These are phyloP conservation scores for Akanthomyces dipterigenus DNA, from an alignment of 2,329 filamentous ascomycete genomes.

Conservation along the genomic window DNA sequence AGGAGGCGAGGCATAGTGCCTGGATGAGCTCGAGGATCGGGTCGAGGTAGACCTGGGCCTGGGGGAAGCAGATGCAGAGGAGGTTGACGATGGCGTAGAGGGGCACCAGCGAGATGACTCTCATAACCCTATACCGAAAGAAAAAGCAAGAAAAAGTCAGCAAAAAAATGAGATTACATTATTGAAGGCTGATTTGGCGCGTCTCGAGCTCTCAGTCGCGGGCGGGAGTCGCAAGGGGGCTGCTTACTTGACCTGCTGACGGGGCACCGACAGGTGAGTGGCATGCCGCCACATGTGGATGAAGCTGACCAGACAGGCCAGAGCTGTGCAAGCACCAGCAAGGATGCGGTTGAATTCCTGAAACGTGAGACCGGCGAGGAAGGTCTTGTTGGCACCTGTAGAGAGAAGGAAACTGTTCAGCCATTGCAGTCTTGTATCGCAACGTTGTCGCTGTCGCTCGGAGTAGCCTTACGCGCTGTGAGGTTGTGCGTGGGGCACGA, in stretches of 20 bases:
- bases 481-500: constrained; percentile 8
- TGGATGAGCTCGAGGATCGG: constrained; percentile 33
- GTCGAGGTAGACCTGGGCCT: constrained; percentile 32
- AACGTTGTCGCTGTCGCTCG: neutral
- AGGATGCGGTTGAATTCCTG: constrained; percentile 28
- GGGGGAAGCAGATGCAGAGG: constrained; percentile 30
- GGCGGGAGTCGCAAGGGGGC: neutral
- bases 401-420: neutral
- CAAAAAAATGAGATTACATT: neutral
- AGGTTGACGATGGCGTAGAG: constrained; percentile 33
- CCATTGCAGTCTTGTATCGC: neutral
- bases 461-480: constrained; percentile 6
- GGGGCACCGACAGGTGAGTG: constrained; percentile 33
- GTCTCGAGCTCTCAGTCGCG: neutral
- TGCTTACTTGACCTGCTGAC: constrained; percentile 33
- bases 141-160: neutral
- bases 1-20: constrained; percentile 33
- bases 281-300: constrained; percentile 28
- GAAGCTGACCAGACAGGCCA: constrained; percentile 24
- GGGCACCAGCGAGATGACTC: constrained; percentile 34
- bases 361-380: constrained; percentile 12
- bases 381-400: constrained; percentile 8
- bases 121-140: constrained; percentile 28
- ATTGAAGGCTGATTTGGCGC: neutral
- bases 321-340: constrained; percentile 27